Percentiles rank a stretch among this genome's conserved stretches.
phyloP scores from a whole-genome alignment of 257 asterid genomes.

The Salvia rosmarinus region DNA sequence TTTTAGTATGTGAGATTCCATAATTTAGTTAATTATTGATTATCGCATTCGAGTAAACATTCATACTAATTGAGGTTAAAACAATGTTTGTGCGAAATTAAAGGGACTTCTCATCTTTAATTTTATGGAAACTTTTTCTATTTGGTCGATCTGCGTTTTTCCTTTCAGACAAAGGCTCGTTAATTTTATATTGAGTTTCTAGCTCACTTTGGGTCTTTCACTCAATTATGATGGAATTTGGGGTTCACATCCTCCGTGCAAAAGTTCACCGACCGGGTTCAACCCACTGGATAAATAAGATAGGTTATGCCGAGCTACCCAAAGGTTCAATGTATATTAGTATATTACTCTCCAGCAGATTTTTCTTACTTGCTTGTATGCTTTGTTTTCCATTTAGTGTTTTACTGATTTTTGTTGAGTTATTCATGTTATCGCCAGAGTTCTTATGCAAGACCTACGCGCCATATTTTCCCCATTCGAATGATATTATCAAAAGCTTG shows the following conservation, averaged over 20 bases:
- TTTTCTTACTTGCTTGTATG: neutral
- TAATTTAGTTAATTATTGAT: neutral
- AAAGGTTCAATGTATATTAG: neutral
- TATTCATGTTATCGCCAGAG: slow-evolving; percentile 39
- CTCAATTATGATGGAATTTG: neutral
- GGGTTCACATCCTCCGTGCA: neutral
- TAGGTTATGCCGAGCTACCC: slow-evolving; percentile 16
- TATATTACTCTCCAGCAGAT: slow-evolving; percentile 13
- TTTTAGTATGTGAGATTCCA: neutral
- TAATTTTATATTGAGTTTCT: slow-evolving; percentile 8
- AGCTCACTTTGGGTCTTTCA: neutral
- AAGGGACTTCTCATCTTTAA: neutral
- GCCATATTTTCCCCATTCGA: slow-evolving; percentile 96
- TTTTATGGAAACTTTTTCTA: neutral
- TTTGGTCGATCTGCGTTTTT: slow-evolving; percentile 11
- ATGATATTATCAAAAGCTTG: slow-evolving; percentile 88
- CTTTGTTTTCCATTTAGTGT: slow-evolving; percentile 1
- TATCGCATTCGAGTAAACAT: neutral
- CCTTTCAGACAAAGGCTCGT: neutral
- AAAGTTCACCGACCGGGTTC: slow-evolving; percentile 7
- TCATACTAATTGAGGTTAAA: neutral
- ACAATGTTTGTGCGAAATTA: neutral
- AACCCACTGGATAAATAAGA: neutral
- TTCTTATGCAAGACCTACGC: slow-evolving; percentile 67
- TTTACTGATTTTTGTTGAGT: slow-evolving; percentile 32